Evolutionary conservation across 345 rosid species (phyloP).

Genomic region (Camelina sativa): DNA sequence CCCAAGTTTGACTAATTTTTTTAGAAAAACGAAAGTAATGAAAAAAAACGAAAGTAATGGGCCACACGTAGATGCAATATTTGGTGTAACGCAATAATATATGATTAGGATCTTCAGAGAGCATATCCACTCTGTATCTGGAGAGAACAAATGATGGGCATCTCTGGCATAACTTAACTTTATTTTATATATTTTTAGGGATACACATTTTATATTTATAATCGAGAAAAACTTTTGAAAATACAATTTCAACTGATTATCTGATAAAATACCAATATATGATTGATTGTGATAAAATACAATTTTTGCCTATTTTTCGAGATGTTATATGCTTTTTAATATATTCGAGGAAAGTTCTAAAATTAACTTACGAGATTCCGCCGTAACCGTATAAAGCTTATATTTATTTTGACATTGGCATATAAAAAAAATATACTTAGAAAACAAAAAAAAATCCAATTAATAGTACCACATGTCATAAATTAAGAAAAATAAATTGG

Average conservation of each 20-base stretch:
- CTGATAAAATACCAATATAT: neutral
- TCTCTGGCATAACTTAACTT: conserved; percentile 32
- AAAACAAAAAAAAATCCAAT: too few relatives aligned
- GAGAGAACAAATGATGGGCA: conserved; percentile 5
- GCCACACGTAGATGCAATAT: conserved; percentile 28
- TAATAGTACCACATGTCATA: too few relatives aligned
- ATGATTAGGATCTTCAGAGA: conserved; percentile 38
- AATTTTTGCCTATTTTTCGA: too few relatives aligned
- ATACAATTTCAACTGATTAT: conserved; percentile 18
- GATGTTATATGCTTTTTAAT: too few relatives aligned
- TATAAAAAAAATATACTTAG: too few relatives aligned
- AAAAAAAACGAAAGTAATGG: conserved; percentile 34
- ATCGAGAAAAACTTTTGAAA: neutral
- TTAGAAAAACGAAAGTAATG: too few relatives aligned
- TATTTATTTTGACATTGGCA: too few relatives aligned
- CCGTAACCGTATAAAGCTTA: too few relatives aligned
- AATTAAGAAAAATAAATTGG: too few relatives aligned
- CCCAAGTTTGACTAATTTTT: neutral
- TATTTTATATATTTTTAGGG: neutral
- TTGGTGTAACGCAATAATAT: conserved; percentile 34
- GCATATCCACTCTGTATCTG: conserved; percentile 43
- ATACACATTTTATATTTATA: neutral
- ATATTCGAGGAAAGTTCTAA: too few relatives aligned
- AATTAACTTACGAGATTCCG: too few relatives aligned
- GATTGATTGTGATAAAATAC: too few relatives aligned